Percentiles rank a stretch among this genome's conserved stretches.
Evolutionary conservation across 805 yeast genomes (phyloP).

Genomic region (Ogataea wickerhamii): DNA sequence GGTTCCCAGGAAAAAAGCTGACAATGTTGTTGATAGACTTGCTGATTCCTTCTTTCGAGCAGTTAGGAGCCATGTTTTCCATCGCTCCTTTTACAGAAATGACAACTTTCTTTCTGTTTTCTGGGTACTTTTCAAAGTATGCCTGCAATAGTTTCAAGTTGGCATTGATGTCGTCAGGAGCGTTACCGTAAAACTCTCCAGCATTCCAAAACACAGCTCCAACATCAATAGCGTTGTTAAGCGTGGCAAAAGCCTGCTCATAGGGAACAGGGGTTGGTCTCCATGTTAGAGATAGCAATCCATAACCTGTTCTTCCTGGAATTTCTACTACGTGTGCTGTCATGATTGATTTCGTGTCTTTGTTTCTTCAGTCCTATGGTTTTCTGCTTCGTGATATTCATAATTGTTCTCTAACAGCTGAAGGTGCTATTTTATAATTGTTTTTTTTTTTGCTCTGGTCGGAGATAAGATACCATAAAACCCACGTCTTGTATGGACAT

Average conservation of each 20-base stretch:
- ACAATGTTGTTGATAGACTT: conserved; percentile 46
- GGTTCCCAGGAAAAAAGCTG: conserved; percentile 35
- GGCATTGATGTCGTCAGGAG: conserved; percentile 35
- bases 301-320: conserved; percentile 52
- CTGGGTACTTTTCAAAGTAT: conserved; percentile 58
- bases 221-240: conserved; percentile 48
- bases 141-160: conserved; percentile 56
- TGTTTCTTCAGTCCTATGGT: too few species aligned
- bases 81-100: conserved; percentile 69
- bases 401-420: too few species aligned
- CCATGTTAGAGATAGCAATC: conserved; percentile 83
- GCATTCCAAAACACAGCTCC: conserved; percentile 59
- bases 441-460: too few species aligned
- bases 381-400: too few species aligned
- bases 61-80: conserved; percentile 41
- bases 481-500: too few species aligned
- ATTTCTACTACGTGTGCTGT: conserved; percentile 5
- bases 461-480: too few species aligned
- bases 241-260: conserved; percentile 49
- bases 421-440: too few species aligned
- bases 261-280: conserved; percentile 51
- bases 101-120: conserved; percentile 49
- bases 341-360: too few species aligned
- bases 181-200: conserved; percentile 73
- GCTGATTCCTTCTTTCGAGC: conserved; percentile 44